Evolutionary conservation across 2,329 filamentous ascomycete species (phyloP).

Genomic region (Stemphylium vesicarium): DNA sequence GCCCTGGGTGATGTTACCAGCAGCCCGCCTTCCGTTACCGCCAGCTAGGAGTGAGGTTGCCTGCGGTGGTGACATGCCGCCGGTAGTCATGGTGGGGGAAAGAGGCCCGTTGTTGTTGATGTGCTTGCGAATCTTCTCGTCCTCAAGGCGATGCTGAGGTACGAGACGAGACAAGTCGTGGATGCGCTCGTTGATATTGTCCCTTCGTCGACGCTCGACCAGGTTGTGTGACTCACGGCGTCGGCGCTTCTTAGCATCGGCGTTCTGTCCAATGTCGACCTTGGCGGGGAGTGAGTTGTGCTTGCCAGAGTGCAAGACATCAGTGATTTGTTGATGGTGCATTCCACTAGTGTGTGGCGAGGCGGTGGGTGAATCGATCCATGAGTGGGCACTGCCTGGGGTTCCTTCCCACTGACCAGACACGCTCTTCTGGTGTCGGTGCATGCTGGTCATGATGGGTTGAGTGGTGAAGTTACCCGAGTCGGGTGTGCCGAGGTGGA

Average conservation of each 20-base stretch:
- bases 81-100: conserved; percentile 78
- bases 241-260: conserved; percentile 91
- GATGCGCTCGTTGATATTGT: conserved; percentile 99
- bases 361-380: conserved; percentile 85
- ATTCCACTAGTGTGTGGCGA: conserved; percentile 76
- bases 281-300: conserved; percentile 90
- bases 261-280: conserved; percentile 72
- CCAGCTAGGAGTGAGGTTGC: conserved; percentile 89
- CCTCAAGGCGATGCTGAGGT: conserved; percentile 88
- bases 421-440: conserved; percentile 78
- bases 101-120: conserved; percentile 90
- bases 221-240: conserved; percentile 94
- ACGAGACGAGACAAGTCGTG: conserved; percentile 95
- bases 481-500: conserved; percentile 75
- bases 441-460: conserved; percentile 73
- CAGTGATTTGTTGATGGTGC: conserved; percentile 79
- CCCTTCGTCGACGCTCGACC: conserved; percentile 89
- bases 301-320: conserved; percentile 82
- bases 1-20: conserved; percentile 87
- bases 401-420: conserved; percentile 93
- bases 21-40: conserved; percentile 79
- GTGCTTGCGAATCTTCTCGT: conserved; percentile 96
- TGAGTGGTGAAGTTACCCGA: conserved; percentile 76
- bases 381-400: conserved; percentile 81
- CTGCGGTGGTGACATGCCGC: conserved; percentile 71